Conservation (phyloP, 139 green algal genomes). For the Diplosphaera chodatii region DNA sequence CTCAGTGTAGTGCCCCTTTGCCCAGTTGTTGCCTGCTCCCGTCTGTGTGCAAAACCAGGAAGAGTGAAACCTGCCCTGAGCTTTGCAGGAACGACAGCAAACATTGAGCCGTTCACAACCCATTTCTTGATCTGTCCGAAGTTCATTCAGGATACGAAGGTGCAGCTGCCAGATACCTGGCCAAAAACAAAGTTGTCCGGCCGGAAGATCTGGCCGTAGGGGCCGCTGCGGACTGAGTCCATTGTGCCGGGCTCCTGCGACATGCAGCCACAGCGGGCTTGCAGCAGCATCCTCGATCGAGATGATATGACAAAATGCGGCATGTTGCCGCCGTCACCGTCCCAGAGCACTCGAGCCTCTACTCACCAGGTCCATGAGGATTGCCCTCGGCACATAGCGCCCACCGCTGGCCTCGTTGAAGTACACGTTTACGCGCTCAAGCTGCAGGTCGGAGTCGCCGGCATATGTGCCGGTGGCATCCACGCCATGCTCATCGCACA, state of each 20-base stretch:
- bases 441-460: constrained; percentile 87
- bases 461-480: constrained; percentile 69
- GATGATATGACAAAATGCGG: no score
- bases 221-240: constrained; percentile 85
- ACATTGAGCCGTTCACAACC: no score
- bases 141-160: neutral
- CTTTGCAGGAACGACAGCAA: no score
- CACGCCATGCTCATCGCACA: constrained; percentile 79
- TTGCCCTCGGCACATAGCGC: constrained; percentile 87
- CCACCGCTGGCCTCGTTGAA: constrained; percentile 86
- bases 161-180: constrained; percentile 36
- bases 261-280: no score
- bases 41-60: constrained; percentile 41
- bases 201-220: constrained; percentile 87
- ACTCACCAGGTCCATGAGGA: constrained; percentile 85
- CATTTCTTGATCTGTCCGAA: no score
- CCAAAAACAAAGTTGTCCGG: constrained; percentile 86
- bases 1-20: constrained; percentile 99
- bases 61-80: no score
- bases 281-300: no score
- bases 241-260: constrained; percentile 72
- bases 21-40: constrained; percentile 99
- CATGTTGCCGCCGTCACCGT: neutral
- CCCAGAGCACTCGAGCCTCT: no score
- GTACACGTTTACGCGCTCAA: constrained; percentile 97